Base-by-base conservation (phyloP, 192 early-diverging fungal genomes). In the Coemansia erecta region DNA sequence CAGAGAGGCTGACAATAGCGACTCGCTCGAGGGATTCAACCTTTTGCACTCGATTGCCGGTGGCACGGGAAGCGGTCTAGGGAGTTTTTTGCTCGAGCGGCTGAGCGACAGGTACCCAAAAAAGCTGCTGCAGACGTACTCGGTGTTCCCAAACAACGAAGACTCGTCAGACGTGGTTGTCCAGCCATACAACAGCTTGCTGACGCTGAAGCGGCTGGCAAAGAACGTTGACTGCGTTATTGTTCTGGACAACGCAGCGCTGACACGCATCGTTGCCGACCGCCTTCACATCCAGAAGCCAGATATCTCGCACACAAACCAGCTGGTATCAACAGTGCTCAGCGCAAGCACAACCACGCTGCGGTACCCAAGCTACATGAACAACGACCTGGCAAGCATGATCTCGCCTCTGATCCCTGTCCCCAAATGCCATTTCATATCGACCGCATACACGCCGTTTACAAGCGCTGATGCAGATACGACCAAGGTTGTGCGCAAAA, bases 291-390 rank as follows among this genome's bases (percentile, higher is more conserved):
- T 97, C 40, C 87, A 91, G 66, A 94, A 91, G 47, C 95, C 97
- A 9, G 93, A 92, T 12, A 97, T 97, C 70, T 85, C 90, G 42
- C 95, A 97, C 71, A 93, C 93, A 8, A 97, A 97, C 77, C 94
- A 97, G 76, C 82, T 99, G 37, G 96, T 97, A n/a, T 94, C 97
- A 11, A 99, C 97, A 6, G 97, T 99, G 26, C 96, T 99, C 86
- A 90, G 89, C 28, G 94, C 97, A 14, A 92, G 90, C 70, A 99
- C 97, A 18, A 95, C 90, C 5, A 98, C 95, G 14, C 79, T 99
- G 43, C 88, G 97, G 56, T 99, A 99, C 79, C 97, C 97, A 28
- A 93, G 95, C 56, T 99, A 97, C 72, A 99, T 99, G 97, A 97
- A 99, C 83, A 99, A 99, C 72, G 95, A 99, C 67, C 83, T 99